Conservation (phyloP, 1,139 yeast genomes). For the Arxiozyma heterogenica region DNA sequence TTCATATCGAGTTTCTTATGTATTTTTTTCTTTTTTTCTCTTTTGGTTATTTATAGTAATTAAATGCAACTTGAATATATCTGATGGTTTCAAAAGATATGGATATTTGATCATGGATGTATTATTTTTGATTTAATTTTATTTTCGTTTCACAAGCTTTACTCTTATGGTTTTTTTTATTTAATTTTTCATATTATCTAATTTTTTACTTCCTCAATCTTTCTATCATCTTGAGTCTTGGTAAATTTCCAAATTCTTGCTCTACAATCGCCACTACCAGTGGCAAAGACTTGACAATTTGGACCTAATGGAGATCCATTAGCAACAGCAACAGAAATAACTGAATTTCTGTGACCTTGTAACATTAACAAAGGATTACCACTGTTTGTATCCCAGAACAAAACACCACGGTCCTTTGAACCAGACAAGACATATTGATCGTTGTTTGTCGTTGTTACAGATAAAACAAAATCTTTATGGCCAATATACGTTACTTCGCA, state of each 20-base stretch:
- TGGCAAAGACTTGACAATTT: slow-evolving; percentile 66
- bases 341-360: slow-evolving; percentile 95
- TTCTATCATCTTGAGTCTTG: slow-evolving; percentile 4
- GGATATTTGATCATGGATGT: not conserved
- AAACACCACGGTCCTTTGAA: slow-evolving; percentile 93
- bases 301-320: slow-evolving; percentile 59
- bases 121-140: not conserved
- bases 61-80: not conserved
- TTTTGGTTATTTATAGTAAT: no score
- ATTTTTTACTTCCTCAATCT: slow-evolving; percentile 7
- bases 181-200: not conserved
- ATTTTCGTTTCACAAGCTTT: not conserved
- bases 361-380: slow-evolving; percentile 93
- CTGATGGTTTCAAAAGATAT: not conserved
- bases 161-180: not conserved
- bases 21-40: no score
- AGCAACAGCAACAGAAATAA: slow-evolving; percentile 87
- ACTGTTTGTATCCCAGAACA: slow-evolving; percentile 89
- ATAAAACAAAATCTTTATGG: slow-evolving; percentile 90
- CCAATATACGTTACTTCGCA: slow-evolving; percentile 94
- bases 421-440: slow-evolving; percentile 89
- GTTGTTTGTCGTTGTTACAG: slow-evolving; percentile 92
- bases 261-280: slow-evolving; percentile 96
- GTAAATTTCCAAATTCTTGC: slow-evolving; percentile 84
- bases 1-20: not conserved